Base-by-base conservation (phyloP, 768 basidiomycete species). In the Royoungia palumana region DNA sequence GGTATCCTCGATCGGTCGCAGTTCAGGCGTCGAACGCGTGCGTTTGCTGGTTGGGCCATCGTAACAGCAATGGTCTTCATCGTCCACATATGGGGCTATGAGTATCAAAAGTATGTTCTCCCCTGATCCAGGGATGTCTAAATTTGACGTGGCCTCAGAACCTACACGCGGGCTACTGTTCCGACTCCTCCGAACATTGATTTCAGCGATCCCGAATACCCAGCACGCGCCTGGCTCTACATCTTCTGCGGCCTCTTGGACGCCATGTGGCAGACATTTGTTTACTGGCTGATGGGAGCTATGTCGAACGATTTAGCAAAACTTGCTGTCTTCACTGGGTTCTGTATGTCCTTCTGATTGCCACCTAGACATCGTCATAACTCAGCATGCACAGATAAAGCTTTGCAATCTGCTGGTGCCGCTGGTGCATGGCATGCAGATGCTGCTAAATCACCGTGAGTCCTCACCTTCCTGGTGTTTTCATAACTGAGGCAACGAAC, bases 301-400 rank as follows among this genome's bases (percentile, higher is more conserved):
- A 87, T 93, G 83, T 87, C 86, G 19, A 90, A 91, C 56, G 82
- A 90, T 64, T 81, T 86, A 8, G 79, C 76, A 2, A 89, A 88
- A 62, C 79, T 92, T 19, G 89, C 89, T 0, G 78, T 89, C 61
- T 85, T 92, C 58, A 73, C 83, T 14, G 90, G 89, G 35, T 87
- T 92, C 59, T 91, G 88, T 90, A 62, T 57, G 85, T 76, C 9
- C 53, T 28, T 20, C 34, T 36, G 24, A n/a, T 14, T 28, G 27
- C 22, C 14, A 10, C 12, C 19, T 9, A 19, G 16, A 35, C 21
- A n/a, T 22, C 32, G 36, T 34, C 11, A 14, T 14, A 32, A 22
- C 36, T 57, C 22, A 55, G 46, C 6, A n/a, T 51, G 40, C 38
- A 7, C 48, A 78, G 85, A 87, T 55, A 87, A 90, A 62, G 83